Evolutionary conservation across 2,329 filamentous ascomycete genomes (phyloP).

Genomic region (Colletotrichum sp.): DNA sequence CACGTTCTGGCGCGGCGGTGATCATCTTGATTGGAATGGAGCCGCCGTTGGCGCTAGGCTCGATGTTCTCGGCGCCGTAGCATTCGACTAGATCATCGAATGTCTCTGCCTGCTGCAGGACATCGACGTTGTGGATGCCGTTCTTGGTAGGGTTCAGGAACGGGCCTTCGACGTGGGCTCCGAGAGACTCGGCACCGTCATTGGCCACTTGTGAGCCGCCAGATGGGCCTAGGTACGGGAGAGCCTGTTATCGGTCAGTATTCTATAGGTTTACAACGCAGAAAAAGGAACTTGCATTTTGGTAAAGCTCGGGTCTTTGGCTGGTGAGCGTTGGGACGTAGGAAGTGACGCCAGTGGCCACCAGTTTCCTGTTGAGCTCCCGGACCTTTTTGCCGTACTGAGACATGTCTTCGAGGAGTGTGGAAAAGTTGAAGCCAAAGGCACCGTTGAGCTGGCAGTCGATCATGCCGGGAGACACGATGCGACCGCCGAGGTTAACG

Average conservation of each 20-base stretch:
- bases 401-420: constrained; percentile 70
- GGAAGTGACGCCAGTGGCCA: constrained; percentile 84
- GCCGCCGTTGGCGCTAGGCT: constrained; percentile 31
- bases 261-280: background rate
- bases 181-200: constrained; percentile 84
- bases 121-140: constrained; percentile 80
- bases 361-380: constrained; percentile 73
- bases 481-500: constrained; percentile 82
- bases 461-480: constrained; percentile 85
- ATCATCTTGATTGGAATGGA: constrained; percentile 73
- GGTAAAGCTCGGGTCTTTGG: constrained; percentile 81
- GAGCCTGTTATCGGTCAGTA: constrained; percentile 46
- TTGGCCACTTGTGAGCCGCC: constrained; percentile 61
- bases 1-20: constrained; percentile 84
- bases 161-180: constrained; percentile 89
- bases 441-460: constrained; percentile 93
- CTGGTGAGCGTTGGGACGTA: constrained; percentile 88
- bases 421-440: constrained; percentile 91
- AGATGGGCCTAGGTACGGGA: constrained; percentile 80
- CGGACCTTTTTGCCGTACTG: constrained; percentile 76
- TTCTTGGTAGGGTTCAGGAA: constrained; percentile 86
- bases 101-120: constrained; percentile 69
- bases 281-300: constrained; percentile 56
- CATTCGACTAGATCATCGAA: constrained; percentile 71
- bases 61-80: constrained; percentile 76